phyloP scores from a whole-genome alignment of 2,329 filamentous ascomycete species.

The Penicillium occitanis region DNA sequence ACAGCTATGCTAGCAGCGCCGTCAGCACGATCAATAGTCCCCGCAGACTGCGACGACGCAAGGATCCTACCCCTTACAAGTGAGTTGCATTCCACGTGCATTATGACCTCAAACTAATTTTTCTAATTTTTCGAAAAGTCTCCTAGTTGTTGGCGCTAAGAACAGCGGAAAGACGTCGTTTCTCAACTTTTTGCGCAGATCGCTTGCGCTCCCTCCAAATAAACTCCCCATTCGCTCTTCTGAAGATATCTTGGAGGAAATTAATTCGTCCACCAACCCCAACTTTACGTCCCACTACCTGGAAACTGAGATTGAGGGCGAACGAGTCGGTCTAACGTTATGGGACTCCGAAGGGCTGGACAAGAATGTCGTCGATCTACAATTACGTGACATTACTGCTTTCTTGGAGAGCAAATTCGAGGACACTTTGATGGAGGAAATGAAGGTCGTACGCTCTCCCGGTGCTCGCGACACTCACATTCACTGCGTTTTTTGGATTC shows the following conservation, averaged over 20 bases:
- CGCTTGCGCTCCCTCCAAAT: slow-evolving; percentile 77
- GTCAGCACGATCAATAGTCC: slow-evolving; percentile 92
- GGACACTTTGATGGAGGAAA: slow-evolving; percentile 94
- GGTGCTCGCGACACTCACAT: slow-evolving; percentile 96
- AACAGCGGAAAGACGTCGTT: slow-evolving; percentile 94
- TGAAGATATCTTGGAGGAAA: slow-evolving; percentile 58
- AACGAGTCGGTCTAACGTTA: slow-evolving; percentile 86
- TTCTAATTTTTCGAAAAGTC: slow-evolving; percentile 52
- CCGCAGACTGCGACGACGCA: slow-evolving; percentile 84
- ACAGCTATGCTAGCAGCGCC: slow-evolving; percentile 92
- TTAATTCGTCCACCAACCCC: slow-evolving; percentile 55
- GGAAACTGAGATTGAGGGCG: slow-evolving; percentile 90
- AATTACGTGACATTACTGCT: slow-evolving; percentile 83
- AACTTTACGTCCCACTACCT: slow-evolving; percentile 86
- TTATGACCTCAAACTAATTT: too few relatives aligned
- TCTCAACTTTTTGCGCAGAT: slow-evolving; percentile 88
- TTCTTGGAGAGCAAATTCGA: slow-evolving; percentile 99
- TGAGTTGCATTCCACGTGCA: slow-evolving; percentile 51
- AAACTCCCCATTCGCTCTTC: slow-evolving; percentile 62
- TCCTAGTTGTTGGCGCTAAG: slow-evolving; percentile 84
- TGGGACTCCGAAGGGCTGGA: slow-evolving; percentile 97
- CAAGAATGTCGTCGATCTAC: slow-evolving; percentile 91
- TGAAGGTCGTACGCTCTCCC: slow-evolving; percentile 92
- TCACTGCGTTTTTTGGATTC: slow-evolving; percentile 87
- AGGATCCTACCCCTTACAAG: slow-evolving; percentile 98